Conservation (phyloP, 2,329 filamentous ascomycete genomes). For the Pseudogymnoascus sp. region DNA sequence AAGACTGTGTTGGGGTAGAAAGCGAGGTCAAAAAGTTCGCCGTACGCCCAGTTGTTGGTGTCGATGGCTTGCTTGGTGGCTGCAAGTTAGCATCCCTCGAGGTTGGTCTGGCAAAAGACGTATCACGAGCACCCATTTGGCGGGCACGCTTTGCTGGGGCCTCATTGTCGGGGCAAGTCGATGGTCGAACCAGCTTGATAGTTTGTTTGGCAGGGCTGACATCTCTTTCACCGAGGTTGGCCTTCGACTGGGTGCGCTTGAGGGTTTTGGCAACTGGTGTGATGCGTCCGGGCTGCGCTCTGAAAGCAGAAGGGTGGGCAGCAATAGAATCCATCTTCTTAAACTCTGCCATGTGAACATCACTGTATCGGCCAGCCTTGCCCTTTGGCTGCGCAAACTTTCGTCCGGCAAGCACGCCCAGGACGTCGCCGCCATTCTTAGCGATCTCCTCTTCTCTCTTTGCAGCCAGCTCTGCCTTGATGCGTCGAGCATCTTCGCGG, state of each 20-base stretch:
- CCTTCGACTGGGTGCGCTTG: slow-evolving; percentile 51
- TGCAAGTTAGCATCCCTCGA: slow-evolving; percentile 45
- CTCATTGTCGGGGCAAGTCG: slow-evolving; percentile 24
- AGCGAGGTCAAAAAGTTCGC: slow-evolving; percentile 47
- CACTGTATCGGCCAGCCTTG: slow-evolving; percentile 71
- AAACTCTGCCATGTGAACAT: slow-evolving; percentile 79
- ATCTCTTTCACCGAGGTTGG: slow-evolving; percentile 55
- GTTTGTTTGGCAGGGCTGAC: slow-evolving; percentile 35
- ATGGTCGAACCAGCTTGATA: slow-evolving; percentile 9
- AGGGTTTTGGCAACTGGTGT: slow-evolving; percentile 43
- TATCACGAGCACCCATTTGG: slow-evolving; percentile 59
- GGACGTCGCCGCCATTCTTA: slow-evolving; percentile 37
- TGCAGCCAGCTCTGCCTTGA: slow-evolving; percentile 60
- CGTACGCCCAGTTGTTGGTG: slow-evolving; percentile 37
- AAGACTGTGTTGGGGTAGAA: slow-evolving; percentile 73
- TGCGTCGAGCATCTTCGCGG: slow-evolving; percentile 61
- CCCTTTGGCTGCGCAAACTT: slow-evolving; percentile 76
- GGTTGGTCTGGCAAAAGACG: slow-evolving; percentile 54
- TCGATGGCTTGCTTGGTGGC: slow-evolving; percentile 40
- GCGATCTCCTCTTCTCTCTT: slow-evolving; percentile 48
- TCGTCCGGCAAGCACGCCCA: slow-evolving; percentile 42
- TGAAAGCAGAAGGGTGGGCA: slow-evolving; percentile 72
- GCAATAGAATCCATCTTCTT: slow-evolving; percentile 97
- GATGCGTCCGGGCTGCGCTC: slow-evolving; percentile 47
- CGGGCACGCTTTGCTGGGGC: slow-evolving; percentile 64